A percentile compares a stretch with the other conserved stretches of the same genome.
Conservation (phyloP, 2,329 filamentous ascomycete genomes). For the Emergomyces africanus region DNA sequence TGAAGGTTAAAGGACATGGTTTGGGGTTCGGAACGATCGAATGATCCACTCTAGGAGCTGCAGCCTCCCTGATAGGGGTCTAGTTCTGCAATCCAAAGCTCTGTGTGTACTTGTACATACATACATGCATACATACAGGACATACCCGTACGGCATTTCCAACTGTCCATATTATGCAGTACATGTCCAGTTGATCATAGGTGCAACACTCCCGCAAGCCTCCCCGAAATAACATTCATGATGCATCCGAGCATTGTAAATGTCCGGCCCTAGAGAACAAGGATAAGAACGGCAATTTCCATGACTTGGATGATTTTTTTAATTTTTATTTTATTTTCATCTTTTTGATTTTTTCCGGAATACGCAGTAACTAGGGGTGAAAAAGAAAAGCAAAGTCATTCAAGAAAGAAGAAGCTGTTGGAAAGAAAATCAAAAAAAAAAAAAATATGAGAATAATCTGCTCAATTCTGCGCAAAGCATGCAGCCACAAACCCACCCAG, state of each 20-base stretch:
- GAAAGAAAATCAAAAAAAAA: neutral
- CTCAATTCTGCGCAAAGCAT: conserved; percentile 7
- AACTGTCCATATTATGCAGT: neutral
- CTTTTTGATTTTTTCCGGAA: too few relatives aligned
- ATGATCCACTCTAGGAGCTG: neutral
- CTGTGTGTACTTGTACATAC: too few relatives aligned
- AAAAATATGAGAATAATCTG: conserved; percentile 2
- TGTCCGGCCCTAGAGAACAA: neutral
- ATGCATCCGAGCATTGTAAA: neutral
- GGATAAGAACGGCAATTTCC: neutral
- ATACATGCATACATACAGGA: too few relatives aligned
- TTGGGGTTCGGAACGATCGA: too few relatives aligned
- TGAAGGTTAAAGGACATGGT: too few relatives aligned
- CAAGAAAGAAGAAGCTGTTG: too few relatives aligned
- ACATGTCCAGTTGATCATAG: neutral
- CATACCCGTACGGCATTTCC: neutral
- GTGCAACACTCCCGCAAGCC: neutral
- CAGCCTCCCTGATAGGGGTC: too few relatives aligned
- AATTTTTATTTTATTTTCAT: too few relatives aligned
- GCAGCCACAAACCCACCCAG: neutral
- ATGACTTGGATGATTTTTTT: neutral
- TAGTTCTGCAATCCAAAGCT: neutral
- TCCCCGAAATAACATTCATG: neutral
- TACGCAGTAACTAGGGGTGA: too few relatives aligned
- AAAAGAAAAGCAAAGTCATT: too few relatives aligned